Evolutionary conservation across 805 yeast genomes (phyloP).

Genomic region (Zygotorulaspora chibaensis): DNA sequence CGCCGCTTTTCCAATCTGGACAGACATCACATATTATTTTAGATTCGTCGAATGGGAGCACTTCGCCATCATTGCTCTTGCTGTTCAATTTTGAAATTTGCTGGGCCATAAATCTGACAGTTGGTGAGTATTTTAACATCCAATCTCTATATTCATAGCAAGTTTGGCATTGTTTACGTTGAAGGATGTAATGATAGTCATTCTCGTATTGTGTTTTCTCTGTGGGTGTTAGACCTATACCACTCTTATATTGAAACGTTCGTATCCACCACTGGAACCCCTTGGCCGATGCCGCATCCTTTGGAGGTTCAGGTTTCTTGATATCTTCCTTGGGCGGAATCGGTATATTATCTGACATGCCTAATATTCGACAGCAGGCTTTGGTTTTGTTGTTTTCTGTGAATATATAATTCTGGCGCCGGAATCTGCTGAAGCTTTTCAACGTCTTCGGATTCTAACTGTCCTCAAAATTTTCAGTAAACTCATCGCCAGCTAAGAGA

Average conservation of each 20-base stretch:
- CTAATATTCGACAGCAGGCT: not conserved
- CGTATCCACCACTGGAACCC: slow-evolving; percentile 84
- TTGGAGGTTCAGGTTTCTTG: slow-evolving; percentile 19
- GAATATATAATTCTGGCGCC: not conserved
- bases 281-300: slow-evolving; percentile 14
- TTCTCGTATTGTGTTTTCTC: slow-evolving; percentile 53
- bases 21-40: slow-evolving; percentile 72
- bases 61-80: slow-evolving; percentile 11
- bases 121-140: slow-evolving; percentile 76
- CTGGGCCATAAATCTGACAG: slow-evolving; percentile 80
- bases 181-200: slow-evolving; percentile 44
- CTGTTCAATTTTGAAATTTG: slow-evolving; percentile 60
- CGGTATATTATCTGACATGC: slow-evolving; percentile 4
- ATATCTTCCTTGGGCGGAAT: slow-evolving; percentile 17
- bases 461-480: not conserved
- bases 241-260: slow-evolving; percentile 64
- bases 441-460: no score
- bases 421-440: not conserved
- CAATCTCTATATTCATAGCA: slow-evolving; percentile 79
- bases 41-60: slow-evolving; percentile 26
- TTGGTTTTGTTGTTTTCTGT: not conserved
- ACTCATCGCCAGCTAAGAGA: not conserved
- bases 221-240: slow-evolving; percentile 54
- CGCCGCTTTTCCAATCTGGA: slow-evolving; percentile 81
- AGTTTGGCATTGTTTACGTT: slow-evolving; percentile 52